Conservation (phyloP, 1,284 basidiomycete genomes). For the Puccinia coronata region DNA sequence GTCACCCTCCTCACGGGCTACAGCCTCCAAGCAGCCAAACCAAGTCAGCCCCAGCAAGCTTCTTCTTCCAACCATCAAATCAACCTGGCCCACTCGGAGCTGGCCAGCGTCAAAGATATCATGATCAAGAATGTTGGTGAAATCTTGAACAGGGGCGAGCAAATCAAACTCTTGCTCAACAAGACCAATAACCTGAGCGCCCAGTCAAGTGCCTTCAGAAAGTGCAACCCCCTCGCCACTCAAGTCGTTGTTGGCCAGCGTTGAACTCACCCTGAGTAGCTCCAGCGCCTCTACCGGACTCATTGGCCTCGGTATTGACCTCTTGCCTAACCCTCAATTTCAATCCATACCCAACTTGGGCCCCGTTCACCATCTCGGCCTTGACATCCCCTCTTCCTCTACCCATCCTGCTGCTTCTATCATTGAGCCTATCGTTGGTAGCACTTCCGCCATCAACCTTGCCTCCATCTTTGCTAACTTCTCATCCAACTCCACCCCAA, state of each 20-base stretch:
- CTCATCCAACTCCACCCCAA: no score
- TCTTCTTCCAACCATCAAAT: slow-evolving; percentile 78
- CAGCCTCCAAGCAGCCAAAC: slow-evolving; percentile 71
- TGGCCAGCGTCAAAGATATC: slow-evolving; percentile 91
- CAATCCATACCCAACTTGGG: no score
- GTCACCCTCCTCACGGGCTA: slow-evolving; percentile 66
- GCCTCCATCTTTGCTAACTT: no score
- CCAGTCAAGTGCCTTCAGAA: slow-evolving; percentile 91
- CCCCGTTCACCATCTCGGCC: no score
- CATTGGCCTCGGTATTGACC: no score
- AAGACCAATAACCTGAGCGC: slow-evolving; percentile 94
- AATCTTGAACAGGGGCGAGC: slow-evolving; percentile 88
- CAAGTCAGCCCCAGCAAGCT: slow-evolving; percentile 71
- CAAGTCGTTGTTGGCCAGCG: slow-evolving; percentile 99
- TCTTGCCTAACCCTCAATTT: no score
- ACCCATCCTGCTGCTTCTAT: no score
- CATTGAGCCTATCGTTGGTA: no score
- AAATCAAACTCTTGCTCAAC: slow-evolving; percentile 92
- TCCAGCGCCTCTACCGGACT: no score
- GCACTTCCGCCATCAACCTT: no score
- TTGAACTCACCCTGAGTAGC: slow-evolving; percentile 45
- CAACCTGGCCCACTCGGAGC: slow-evolving; percentile 80
- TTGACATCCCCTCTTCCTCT: no score
- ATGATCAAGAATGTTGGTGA: slow-evolving; percentile 73
- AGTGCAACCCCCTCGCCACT: slow-evolving; percentile 79